Evolutionary conservation across 441 rosid genomes (phyloP), one percentile per base, ranked within the genome.

Genomic region (Adansonia madagascariensis): DNA sequence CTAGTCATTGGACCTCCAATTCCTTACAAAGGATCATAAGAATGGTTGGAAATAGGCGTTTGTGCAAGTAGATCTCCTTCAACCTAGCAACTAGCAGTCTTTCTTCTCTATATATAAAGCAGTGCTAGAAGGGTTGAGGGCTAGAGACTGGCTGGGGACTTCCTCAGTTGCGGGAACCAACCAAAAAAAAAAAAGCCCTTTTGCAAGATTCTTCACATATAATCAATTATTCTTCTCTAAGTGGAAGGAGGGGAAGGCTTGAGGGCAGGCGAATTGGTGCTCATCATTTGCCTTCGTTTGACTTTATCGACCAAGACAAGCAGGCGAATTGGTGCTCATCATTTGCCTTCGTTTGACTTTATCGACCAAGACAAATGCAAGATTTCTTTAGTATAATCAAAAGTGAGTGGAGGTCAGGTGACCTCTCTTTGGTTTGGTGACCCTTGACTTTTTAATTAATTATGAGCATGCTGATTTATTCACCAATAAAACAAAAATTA

Each of bases 91-190:
- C 66, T 12, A 62, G 49, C 15, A 65, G 49, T 43, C 27, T 65
- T 17, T 43, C 49, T 52, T 52, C 18, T 4, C 7, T 4, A 4
- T 3, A 52, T 49, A 49, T 50, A 52, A 52, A 52, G 57, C 18
- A 15, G 4, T 59, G 3, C 9, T 6, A 43, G 8, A 68, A 49
- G 27, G 55, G 72, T 46, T 68, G 3, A 22, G 10, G 18, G 73
- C 57, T 41, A 14, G 56, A 7, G 43, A n/a, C 11, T 24, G 9
- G 43, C 11, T 24, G 9, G 65, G 65, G 65, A 39, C 46, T 70
- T 70, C 74, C 74, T 52, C 60, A 53, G 74, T 50, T 70, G 12
- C 46, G 18, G 74, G 74, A 70, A 27, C 60, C 47, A 70, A 70
- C 41, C 5, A 0, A 15, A 24, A 69, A 20, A 47, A 22, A 14